Evolutionary conservation across 2,329 filamentous ascomycete species (phyloP), one percentile per base, ranked within the genome.

Genomic region (Aspergillus versicolor): DNA sequence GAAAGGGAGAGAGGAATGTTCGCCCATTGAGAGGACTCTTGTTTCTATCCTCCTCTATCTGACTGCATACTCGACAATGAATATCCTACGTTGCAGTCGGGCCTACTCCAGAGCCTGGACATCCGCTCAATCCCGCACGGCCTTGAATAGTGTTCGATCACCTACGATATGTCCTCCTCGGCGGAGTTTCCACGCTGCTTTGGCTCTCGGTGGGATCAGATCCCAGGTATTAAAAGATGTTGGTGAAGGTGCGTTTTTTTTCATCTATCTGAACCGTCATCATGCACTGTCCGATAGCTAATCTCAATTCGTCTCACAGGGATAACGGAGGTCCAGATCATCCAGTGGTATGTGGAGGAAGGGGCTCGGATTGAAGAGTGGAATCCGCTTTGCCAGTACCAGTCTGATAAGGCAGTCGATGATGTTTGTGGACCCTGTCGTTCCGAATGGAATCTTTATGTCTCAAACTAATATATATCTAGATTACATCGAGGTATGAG

Each of bases 281-380:
- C 8, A n/a, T 27, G 1, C 24, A 47, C 30, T 27, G 17, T 54
- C 55, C 56, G 7, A 43, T 66, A 56, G 54, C 61, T 70, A 43
- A 67, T 42, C 9, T 15, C 9, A 21, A 19, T 58, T 46, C 11
- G n/a, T 21, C 41, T n/a, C 43, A 22, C 48, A 94, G 94, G 94
- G 54, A 99, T 97, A 69, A 92, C 94, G 72, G 94, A 99, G 78
- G 96, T 94, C 71, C 94, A 99, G 76, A 91, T 99, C 69, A 97
- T 97, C 69, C 94, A 99, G 80, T 99, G 94, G 94, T 99, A 97
- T 73, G 93, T 99, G 64, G 89, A 97, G 77, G 92, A 95, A 49
- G 93, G 92, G 57, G 94, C 94, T 37, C 88, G 90, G 57, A 92
- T 99, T 67, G 92, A 99, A 79, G 93, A 99, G 79, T 99, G 96